Base-by-base conservation (phyloP, 805 yeast species). In the Candida incommunis region DNA sequence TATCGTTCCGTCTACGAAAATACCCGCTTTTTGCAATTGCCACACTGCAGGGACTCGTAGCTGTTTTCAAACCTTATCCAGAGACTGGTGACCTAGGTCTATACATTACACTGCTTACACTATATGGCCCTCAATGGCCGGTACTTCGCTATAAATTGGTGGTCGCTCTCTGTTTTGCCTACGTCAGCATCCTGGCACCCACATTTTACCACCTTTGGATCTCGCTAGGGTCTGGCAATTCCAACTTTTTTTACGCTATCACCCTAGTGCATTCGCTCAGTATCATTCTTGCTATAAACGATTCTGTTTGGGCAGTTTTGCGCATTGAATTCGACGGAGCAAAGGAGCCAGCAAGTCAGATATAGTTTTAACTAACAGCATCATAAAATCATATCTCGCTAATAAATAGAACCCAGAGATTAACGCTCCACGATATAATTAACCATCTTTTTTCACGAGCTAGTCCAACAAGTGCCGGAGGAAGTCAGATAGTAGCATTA, bases 191-290 rank as follows among this genome's bases (percentile, higher is more conserved):
- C 2, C 69, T 92, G 42, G 76, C 92, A 3, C 96, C 97, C 1
- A 78, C 85, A 7, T 92, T 90, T 60, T 87, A 87, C 65, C 86
- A 86, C 61, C 73, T 92, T 48, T 92, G 99, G 99, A 84, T 90
- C 52, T 82, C 80, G 47, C 69, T 85, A 47, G 96, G 96, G 13
- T 85, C 92, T 25, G 99, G 98, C 23, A 92, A 92, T 64, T 80
- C 96, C 44, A 92, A 92, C 63, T 92, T 92, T 67, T 92, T 87
- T 66, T 92, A 90, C 66, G 96, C 97, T 31, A 82, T 92, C 54
- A 85, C 92, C 2, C 70, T 92, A 47, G 83, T 81, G 2, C 81
- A 86, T 61, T 79, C 83, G 0, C 66, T 78, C 5, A 83, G 87
- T 2, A 71, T 86, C 51, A 76, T 78, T 0, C 61, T 83, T 24